A percentile compares a stretch with the other conserved stretches of the same genome.
Evolutionary conservation across 345 rosid genomes (phyloP).

Genomic region (Citrus inodora): DNA sequence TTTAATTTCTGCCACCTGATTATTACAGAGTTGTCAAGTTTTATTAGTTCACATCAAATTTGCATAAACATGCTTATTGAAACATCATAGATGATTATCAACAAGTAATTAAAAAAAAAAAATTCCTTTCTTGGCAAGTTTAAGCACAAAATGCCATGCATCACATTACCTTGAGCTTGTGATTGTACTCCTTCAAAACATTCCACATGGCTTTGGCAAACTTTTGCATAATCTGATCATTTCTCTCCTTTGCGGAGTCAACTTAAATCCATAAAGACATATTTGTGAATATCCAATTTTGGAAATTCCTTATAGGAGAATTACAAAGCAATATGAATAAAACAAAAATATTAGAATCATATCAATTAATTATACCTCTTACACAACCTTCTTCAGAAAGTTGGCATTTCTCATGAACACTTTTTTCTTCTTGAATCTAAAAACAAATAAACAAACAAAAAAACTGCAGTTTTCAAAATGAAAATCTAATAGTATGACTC

Average conservation of each 20-base stretch:
- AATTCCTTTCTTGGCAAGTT: neutral
- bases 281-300: conserved; percentile 17
- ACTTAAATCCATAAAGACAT: conserved; percentile 14
- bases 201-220: conserved; percentile 78
- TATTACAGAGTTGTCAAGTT: too few relatives aligned
- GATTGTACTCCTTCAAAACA: conserved; percentile 68
- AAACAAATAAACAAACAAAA: conserved; percentile 11
- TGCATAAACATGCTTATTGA: neutral
- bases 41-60: neutral
- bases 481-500: neutral
- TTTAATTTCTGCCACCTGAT: conserved; percentile 70
- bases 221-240: conserved; percentile 48
- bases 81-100: too few relatives aligned
- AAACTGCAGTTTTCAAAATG: neutral
- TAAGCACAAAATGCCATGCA: conserved; percentile 1
- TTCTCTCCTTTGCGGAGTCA: conserved; percentile 38
- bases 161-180: conserved; percentile 60
- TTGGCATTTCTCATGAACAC: conserved; percentile 14
- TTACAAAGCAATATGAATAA: neutral
- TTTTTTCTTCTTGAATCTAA: conserved; percentile 43
- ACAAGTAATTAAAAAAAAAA: neutral
- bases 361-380: conserved; percentile 7
- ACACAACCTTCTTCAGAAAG: conserved; percentile 34
- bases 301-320: neutral
- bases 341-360: neutral